A percentile compares a stretch with the other conserved stretches of the same genome.
phyloP scores from a whole-genome alignment of 495 filamentous ascomycete species.

The Penicillium robsamsonii region DNA sequence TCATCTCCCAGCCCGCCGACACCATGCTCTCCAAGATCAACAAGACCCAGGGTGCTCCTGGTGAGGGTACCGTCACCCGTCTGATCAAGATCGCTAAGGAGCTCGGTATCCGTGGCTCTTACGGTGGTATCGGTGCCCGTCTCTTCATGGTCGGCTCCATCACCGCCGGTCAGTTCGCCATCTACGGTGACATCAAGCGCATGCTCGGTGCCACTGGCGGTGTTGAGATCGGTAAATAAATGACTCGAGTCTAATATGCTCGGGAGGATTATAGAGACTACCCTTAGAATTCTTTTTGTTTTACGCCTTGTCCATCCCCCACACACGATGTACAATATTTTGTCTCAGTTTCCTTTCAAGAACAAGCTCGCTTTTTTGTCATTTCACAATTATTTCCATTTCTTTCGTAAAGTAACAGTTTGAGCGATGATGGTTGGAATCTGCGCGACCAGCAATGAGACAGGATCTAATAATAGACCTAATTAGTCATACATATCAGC shows the following conservation, averaged over 20 bases:
- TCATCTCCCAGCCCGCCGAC: slow-evolving; percentile 97
- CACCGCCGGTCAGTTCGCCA: slow-evolving; percentile 94
- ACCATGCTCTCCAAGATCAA: slow-evolving; percentile 99
- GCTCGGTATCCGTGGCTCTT: slow-evolving; percentile 85
- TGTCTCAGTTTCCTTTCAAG: slow-evolving; percentile 32
- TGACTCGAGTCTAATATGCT: slow-evolving; percentile 21
- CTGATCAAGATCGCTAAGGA: slow-evolving; percentile 96
- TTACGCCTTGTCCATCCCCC: slow-evolving; percentile 30
- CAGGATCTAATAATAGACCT: slow-evolving; percentile 92
- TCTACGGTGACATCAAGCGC: slow-evolving; percentile 70
- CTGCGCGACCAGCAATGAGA: slow-evolving; percentile 96
- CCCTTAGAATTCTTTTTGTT: slow-evolving; percentile 36
- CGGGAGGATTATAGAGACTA: slow-evolving; percentile 39
- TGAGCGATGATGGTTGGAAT: no score
- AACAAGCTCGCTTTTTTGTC: slow-evolving; percentile 30
- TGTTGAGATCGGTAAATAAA: slow-evolving; percentile 70
- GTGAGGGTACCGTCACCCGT: slow-evolving; percentile 88
- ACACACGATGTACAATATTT: slow-evolving; percentile 36
- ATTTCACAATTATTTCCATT: not conserved
- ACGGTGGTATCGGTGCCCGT: slow-evolving; percentile 84
- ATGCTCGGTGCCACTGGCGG: slow-evolving; percentile 67
- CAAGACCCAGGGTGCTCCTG: slow-evolving; percentile 96
- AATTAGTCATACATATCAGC: slow-evolving; percentile 78
- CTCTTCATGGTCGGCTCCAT: slow-evolving; percentile 62
- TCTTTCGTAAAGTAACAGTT: not conserved